Percentiles rank a stretch among this genome's conserved stretches.
Conservation (phyloP, 2,329 filamentous ascomycete genomes). For the Sclerotinia minor region DNA sequence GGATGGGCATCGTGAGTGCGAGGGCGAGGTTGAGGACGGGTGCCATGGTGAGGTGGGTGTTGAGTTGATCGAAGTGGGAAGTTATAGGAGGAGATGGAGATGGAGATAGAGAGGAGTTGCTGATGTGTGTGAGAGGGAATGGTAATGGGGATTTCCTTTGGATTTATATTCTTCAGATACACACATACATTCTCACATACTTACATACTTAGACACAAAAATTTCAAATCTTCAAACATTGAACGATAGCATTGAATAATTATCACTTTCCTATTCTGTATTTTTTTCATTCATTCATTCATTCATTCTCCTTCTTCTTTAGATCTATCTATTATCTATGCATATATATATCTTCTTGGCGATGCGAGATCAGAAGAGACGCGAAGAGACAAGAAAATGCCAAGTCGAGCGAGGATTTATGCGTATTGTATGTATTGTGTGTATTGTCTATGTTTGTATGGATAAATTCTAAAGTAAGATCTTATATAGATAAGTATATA, state of each 20-base stretch:
- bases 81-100: neutral
- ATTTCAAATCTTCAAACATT: neutral
- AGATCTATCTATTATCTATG: neutral
- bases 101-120: neutral
- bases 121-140: neutral
- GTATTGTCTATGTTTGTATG: no score
- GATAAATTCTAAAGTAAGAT: no score
- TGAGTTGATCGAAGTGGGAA: no score
- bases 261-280: constrained; percentile 15
- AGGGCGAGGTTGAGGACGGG: constrained; percentile 13
- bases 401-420: no score
- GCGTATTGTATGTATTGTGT: no score
- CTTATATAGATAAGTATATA: no score
- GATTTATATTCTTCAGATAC: constrained; percentile 3
- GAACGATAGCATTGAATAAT: neutral
- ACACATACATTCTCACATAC: no score
- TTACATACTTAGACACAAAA: no score
- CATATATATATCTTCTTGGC: neutral
- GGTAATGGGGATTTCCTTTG: no score
- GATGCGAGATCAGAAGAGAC: neutral
- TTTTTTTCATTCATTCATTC: no score
- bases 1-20: constrained; percentile 13
- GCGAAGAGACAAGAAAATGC: no score
- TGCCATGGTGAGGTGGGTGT: neutral
- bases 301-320: constrained; percentile 12